Conservation (phyloP, 2,329 filamentous ascomycete genomes). For the Colletotrichum scovillei region DNA sequence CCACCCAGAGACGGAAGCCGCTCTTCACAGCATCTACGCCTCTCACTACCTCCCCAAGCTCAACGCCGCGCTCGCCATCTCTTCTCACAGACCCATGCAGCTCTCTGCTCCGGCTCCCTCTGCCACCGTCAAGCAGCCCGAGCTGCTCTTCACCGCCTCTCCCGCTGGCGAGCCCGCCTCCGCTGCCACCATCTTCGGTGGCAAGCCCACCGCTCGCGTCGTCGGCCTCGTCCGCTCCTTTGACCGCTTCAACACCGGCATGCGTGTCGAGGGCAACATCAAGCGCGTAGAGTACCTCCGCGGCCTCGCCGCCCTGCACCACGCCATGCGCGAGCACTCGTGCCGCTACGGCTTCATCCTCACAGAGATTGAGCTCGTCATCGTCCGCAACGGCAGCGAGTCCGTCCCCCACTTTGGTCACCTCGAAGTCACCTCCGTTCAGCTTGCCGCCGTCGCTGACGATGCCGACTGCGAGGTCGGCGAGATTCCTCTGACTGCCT, state of each 20-base stretch:
- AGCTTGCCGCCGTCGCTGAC: conserved; percentile 58
- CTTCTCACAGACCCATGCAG: conserved; percentile 73
- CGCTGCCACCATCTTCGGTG: conserved; percentile 63
- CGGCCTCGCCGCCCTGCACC: conserved; percentile 86
- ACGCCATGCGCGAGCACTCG: conserved; percentile 91
- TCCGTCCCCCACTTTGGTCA: conserved; percentile 87
- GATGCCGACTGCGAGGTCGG: conserved; percentile 42
- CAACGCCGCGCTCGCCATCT: conserved; percentile 84
- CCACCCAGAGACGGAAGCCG: conserved; percentile 81
- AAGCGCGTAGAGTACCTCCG: conserved; percentile 89
- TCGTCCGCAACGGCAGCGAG: conserved; percentile 83
- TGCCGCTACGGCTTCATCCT: conserved; percentile 97
- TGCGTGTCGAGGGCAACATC: conserved; percentile 86
- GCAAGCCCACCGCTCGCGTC: conserved; percentile 67
- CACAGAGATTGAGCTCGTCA: conserved; percentile 93
- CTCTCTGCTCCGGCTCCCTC: conserved; percentile 55
- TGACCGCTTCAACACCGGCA: conserved; percentile 94
- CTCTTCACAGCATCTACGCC: conserved; percentile 80
- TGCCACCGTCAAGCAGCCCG: conserved; percentile 50
- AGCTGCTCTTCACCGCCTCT: conserved; percentile 75
- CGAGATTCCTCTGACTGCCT: conserved; percentile 71
- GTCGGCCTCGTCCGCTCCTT: conserved; percentile 92
- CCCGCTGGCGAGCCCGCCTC: conserved; percentile 66
- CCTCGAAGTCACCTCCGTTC: conserved; percentile 77
- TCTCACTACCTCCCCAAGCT: conserved; percentile 87